phyloP scores from a whole-genome alignment of 2,329 filamentous ascomycete genomes.

The Scedosporium apiospermum region DNA sequence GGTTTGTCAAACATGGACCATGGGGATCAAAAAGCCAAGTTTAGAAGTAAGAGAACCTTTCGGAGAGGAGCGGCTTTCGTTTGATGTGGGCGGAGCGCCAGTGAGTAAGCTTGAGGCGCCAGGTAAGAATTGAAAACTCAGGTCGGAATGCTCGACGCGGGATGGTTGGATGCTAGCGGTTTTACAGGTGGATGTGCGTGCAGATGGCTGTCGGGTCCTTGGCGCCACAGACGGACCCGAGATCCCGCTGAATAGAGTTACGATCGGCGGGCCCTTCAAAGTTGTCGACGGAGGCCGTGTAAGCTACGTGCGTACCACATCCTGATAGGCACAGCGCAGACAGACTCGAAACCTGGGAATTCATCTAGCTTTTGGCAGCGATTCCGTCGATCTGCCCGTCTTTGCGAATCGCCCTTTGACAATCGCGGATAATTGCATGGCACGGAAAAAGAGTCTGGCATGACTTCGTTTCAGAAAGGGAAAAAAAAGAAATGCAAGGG shows the following conservation, averaged over 20 bases:
- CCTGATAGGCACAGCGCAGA: not conserved
- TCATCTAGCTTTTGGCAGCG: not conserved
- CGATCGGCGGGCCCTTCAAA: not conserved
- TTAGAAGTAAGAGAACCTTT: not conserved
- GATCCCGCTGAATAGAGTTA: not conserved
- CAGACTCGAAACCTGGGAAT: not conserved
- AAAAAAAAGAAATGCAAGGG: not conserved
- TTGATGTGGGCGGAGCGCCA: not conserved
- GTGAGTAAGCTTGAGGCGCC: not conserved
- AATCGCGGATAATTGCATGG: not conserved
- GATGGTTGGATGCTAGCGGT: not conserved
- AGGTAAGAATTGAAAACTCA: not conserved
- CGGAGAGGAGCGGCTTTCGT: not conserved
- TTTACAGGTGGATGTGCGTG: not conserved
- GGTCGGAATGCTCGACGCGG: not conserved
- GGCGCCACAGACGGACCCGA: not conserved
- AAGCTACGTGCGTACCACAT: too few relatives aligned
- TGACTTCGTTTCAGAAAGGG: not conserved
- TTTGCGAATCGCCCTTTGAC: not conserved
- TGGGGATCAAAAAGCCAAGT: not conserved
- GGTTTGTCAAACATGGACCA: too few relatives aligned
- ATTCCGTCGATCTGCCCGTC: not conserved
- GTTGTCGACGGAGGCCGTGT: too few relatives aligned
- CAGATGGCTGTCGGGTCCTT: not conserved
- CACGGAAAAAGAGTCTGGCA: not conserved